These are phyloP conservation scores for Periglandula ipomoeae DNA, from an alignment of 2,329 filamentous ascomycete genomes.

Conservation along the genomic window DNA sequence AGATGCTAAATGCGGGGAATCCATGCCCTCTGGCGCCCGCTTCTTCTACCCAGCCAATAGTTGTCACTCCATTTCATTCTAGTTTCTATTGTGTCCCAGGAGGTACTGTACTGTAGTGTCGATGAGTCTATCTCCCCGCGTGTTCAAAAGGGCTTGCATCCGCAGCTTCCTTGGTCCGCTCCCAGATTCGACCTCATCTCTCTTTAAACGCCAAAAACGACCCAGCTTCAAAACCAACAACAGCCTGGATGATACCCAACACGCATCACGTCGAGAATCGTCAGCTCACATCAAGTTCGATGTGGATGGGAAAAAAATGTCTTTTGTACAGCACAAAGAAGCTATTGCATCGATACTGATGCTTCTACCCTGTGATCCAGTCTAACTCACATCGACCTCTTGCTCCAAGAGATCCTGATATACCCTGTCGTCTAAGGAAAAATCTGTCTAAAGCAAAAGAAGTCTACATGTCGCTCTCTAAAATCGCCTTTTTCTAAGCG, in stretches of 20 bases:
- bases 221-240: background rate
- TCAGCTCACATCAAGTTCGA: background rate
- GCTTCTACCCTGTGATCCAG: background rate
- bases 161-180: too few relatives aligned
- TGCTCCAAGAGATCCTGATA: background rate
- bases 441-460: background rate
- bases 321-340: slow-evolving; percentile 1
- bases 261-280: background rate
- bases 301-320: background rate
- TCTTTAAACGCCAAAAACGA: too few relatives aligned
- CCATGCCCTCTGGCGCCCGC: too few relatives aligned
- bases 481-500: background rate
- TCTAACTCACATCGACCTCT: background rate
- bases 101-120: too few relatives aligned
- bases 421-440: background rate
- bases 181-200: too few relatives aligned
- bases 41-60: too few relatives aligned
- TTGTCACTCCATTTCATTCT: background rate
- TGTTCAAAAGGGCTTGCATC: background rate
- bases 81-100: too few relatives aligned
- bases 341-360: background rate
- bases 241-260: background rate
- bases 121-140: too few relatives aligned
- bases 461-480: slow-evolving; percentile 6
- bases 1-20: too few relatives aligned